Percentiles rank a stretch among this genome's conserved stretches.
Conservation (phyloP, 1,139 yeast species). For the Zygoascus meyerae region DNA sequence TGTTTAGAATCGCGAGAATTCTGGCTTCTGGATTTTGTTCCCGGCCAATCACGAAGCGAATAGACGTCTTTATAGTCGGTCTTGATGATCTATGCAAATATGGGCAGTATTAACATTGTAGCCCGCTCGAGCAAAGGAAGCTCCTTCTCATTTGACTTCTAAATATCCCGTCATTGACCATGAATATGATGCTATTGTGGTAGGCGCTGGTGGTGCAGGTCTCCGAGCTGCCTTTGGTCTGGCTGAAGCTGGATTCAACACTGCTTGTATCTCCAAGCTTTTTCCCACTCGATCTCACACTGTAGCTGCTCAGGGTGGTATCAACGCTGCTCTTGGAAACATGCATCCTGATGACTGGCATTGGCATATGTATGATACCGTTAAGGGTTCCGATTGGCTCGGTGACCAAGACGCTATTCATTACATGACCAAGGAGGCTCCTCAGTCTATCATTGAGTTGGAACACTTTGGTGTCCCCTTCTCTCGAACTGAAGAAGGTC, state of each 20-base stretch:
- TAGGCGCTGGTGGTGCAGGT: conserved; percentile 99
- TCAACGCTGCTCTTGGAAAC: conserved; percentile 93
- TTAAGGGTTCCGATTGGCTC: conserved; percentile 99
- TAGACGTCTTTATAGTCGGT: background rate
- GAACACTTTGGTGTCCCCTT: conserved; percentile 99
- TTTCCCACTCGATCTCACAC: conserved; percentile 99
- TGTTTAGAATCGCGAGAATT: background rate
- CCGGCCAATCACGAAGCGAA: background rate
- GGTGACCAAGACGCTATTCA: conserved; percentile 99
- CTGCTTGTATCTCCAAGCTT: conserved; percentile 94
- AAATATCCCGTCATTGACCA: conserved; percentile 89
- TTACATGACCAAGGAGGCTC: conserved; percentile 98
- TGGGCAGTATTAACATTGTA: background rate
- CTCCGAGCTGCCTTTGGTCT: conserved; percentile 97
- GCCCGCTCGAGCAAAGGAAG: conserved; percentile 36
- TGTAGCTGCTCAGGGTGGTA: conserved; percentile 99
- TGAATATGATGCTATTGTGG: conserved; percentile 95
- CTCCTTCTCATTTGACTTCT: conserved; percentile 40
- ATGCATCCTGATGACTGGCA: conserved; percentile 99
- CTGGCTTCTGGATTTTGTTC: background rate
- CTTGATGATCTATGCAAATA: background rate
- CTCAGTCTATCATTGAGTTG: conserved; percentile 88
- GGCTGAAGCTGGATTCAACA: conserved; percentile 94
- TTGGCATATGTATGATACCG: conserved; percentile 99
- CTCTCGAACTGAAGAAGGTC: conserved; percentile 94